Evolutionary conservation across 345 rosid species (phyloP).

Genomic region (Eucalyptus urophylla): DNA sequence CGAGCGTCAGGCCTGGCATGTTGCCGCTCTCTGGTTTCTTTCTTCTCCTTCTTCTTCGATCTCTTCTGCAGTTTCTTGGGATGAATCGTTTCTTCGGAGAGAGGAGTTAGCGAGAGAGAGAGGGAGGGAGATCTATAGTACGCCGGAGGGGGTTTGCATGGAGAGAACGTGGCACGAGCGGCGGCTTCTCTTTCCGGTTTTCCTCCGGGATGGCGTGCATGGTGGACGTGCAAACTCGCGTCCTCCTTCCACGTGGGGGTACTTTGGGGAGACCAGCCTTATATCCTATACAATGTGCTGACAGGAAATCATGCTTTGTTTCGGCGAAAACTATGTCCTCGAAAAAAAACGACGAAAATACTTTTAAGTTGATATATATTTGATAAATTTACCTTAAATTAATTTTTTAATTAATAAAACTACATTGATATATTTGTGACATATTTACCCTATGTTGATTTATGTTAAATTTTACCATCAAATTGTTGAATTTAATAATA

Average conservation of each 20-base stretch:
- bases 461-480: accelerated
- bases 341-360: no score
- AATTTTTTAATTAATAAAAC: accelerated
- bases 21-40: background rate
- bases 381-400: no score
- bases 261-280: background rate
- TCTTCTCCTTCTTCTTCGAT: background rate
- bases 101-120: background rate
- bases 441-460: accelerated
- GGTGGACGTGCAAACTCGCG: background rate
- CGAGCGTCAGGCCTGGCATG: background rate
- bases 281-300: background rate
- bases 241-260: background rate
- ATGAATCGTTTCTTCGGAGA: background rate
- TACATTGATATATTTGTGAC: no score
- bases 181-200: background rate
- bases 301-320: background rate
- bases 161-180: background rate
- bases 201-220: background rate
- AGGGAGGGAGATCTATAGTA: background rate
- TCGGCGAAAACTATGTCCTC: background rate
- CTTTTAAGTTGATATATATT: no score
- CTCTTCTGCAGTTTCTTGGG: background rate
- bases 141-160: background rate
- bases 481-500: accelerated